Percentiles rank a stretch among this genome's conserved stretches.
Conservation (phyloP, 2,329 filamentous ascomycete species). For the Exophiala viscosa region DNA sequence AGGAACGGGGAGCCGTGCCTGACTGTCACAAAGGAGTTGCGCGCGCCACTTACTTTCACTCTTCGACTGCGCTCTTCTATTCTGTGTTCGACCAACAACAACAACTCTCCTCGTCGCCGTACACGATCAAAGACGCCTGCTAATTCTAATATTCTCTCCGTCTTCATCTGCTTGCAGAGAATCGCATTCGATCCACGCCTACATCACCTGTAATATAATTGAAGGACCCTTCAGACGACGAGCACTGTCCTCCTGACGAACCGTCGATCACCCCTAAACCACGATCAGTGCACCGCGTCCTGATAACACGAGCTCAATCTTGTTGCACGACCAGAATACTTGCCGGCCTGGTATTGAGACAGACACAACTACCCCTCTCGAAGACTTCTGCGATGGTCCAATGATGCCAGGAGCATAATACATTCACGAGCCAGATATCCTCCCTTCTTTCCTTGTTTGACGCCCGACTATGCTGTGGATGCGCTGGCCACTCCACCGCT, state of each 20-base stretch:
- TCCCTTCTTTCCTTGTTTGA: neutral
- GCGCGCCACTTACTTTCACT: neutral
- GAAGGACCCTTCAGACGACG: neutral
- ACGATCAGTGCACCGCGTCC: neutral
- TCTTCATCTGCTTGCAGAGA: too few species aligned
- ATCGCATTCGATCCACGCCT: too few species aligned
- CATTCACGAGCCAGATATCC: neutral
- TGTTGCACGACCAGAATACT: neutral
- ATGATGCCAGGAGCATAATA: neutral
- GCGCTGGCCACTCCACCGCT: slow-evolving; percentile 13
- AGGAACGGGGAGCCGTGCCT: neutral
- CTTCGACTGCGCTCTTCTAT: neutral
- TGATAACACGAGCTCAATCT: neutral
- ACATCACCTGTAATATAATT: too few species aligned
- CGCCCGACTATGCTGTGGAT: slow-evolving; percentile 19
- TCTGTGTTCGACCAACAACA: neutral
- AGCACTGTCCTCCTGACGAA: slow-evolving; percentile 2
- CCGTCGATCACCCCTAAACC: slow-evolving; percentile 1
- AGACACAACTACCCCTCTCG: neutral
- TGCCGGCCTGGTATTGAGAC: neutral
- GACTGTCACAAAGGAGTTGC: neutral
- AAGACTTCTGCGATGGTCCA: neutral
- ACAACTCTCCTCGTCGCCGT: neutral
- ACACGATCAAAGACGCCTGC: neutral
- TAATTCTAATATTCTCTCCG: neutral